A percentile compares a stretch with the other conserved stretches of the same genome.
phyloP scores from a whole-genome alignment of 352 stramenopile genomes.

The Globisporangium lucens region DNA sequence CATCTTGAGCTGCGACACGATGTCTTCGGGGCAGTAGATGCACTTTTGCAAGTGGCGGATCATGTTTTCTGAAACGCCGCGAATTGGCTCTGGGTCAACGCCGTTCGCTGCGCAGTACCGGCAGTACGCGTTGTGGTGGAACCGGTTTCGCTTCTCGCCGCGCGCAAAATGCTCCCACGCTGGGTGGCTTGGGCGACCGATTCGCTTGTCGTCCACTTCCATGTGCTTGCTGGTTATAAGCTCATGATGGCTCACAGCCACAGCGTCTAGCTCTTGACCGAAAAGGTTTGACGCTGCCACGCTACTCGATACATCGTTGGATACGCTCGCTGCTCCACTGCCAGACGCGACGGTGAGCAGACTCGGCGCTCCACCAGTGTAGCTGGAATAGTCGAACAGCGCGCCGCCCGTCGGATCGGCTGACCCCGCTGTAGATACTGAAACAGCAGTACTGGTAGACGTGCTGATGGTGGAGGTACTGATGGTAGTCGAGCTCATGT shows the following conservation, averaged over 20 bases:
- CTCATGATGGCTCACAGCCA: conserved; percentile 12
- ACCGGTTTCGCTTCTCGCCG: conserved; percentile 77
- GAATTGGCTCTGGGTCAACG: conserved; percentile 38
- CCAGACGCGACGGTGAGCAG: conserved; percentile 23
- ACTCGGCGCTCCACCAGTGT: conserved; percentile 40
- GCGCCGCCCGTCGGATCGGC: conserved; percentile 17
- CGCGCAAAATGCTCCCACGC: conserved; percentile 78
- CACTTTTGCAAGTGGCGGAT: conserved; percentile 83
- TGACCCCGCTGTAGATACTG: neutral
- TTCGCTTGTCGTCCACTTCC: conserved; percentile 62
- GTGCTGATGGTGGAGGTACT: neutral
- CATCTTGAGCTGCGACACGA: conserved; percentile 62
- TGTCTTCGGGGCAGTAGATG: conserved; percentile 62
- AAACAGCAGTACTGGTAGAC: neutral
- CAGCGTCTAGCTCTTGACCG: conserved; percentile 16
- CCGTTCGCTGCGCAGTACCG: conserved; percentile 63
- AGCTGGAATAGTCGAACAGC: conserved; percentile 49
- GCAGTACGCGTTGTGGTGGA: conserved; percentile 81
- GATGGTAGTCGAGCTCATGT: neutral
- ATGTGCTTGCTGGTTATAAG: conserved; percentile 8
- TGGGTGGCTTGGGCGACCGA: conserved; percentile 63
- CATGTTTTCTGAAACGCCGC: conserved; percentile 81
- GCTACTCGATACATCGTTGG: neutral
- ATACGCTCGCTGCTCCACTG: neutral
- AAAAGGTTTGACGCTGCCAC: conserved; percentile 13